Conservation (phyloP, 2,329 filamentous ascomycete species). For the Pseudocercospora vitis region DNA sequence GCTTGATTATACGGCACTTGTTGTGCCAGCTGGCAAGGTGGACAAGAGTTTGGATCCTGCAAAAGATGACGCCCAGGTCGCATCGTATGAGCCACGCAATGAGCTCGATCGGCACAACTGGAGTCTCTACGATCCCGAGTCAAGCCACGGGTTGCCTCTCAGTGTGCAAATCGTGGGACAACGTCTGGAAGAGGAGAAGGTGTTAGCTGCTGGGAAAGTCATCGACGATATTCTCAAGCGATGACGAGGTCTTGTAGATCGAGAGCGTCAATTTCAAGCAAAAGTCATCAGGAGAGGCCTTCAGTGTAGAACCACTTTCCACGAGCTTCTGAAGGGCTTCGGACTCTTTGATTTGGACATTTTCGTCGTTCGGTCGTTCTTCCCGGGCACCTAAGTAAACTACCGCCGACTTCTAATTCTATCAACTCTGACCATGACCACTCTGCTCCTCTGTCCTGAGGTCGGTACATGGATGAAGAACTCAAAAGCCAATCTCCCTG, state of each 20-base stretch:
- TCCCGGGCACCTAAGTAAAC: too few species aligned
- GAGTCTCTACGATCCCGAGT: slow-evolving; percentile 66
- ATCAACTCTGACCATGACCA: too few species aligned
- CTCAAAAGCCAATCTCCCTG: too few species aligned
- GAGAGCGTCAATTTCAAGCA: too few species aligned
- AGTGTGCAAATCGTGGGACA: slow-evolving; percentile 78
- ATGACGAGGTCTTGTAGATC: background rate
- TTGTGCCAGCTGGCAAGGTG: slow-evolving; percentile 56
- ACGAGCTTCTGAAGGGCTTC: too few species aligned
- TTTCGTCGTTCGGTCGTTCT: too few species aligned
- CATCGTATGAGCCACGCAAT: slow-evolving; percentile 50
- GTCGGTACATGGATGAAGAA: too few species aligned
- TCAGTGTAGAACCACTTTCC: too few species aligned
- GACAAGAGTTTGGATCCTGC: slow-evolving; percentile 39
- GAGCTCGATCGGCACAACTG: slow-evolving; percentile 55
- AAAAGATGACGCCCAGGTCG: slow-evolving; percentile 35
- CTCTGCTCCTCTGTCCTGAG: too few species aligned
- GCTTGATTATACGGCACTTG: slow-evolving; percentile 58
- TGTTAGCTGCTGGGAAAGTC: slow-evolving; percentile 64
- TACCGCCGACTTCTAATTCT: too few species aligned
- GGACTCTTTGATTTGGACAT: too few species aligned
- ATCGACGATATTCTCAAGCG: slow-evolving; percentile 12
- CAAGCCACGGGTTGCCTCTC: slow-evolving; percentile 82
- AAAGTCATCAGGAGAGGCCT: too few species aligned
- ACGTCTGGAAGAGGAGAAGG: slow-evolving; percentile 79